Evolutionary conservation across 331 rosid genomes (phyloP), one percentile per base, ranked within the genome.

Genomic region (Stylosanthes scabra): DNA sequence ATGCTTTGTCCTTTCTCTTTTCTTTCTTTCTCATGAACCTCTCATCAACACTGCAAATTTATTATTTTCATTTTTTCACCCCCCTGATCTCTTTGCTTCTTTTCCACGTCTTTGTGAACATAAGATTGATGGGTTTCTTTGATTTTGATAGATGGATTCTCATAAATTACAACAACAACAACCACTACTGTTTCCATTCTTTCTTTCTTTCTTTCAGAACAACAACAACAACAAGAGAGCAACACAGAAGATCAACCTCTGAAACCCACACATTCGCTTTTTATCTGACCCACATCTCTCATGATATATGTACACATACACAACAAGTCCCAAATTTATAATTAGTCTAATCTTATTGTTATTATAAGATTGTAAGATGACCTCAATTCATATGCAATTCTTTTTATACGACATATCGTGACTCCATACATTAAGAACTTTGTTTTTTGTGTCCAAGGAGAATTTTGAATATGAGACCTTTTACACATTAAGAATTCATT

Each of bases 21-120:
- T 5, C 5, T 31, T 31, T 31, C 5, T 31, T 5, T 31, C 56
- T 47, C 37, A 31, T 13, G 37, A 77, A 51, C 74, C 77, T 71
- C 54, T n/a, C 6, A 3, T 44, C 49, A 7, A 58, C 79, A 51
- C 80, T 81, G 76, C 82, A 11, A 63, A 51, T 7, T 31, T 31
- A 5, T 31, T 5, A 31, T 31, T 78, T 80, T 78, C 76, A 80
- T 5, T 2, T 31, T 78, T 80, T 78, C 76, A 80, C 86, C 81
- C 76, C 78, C 86, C 81, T 75, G n/a, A n/a, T 74, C 81, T 75
- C 80, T 77, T 60, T 86, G 83, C 94, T 89, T 89, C 81, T 73
- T 84, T 81, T 81, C 70, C 82, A 88, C 89, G 88, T 82, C 83
- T 84, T 25, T 59, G 75, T 60, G 77, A 54, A 74, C 57, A 20